phyloP scores from a whole-genome alignment of 139 green algal genomes.

The Closterium sp. region DNA sequence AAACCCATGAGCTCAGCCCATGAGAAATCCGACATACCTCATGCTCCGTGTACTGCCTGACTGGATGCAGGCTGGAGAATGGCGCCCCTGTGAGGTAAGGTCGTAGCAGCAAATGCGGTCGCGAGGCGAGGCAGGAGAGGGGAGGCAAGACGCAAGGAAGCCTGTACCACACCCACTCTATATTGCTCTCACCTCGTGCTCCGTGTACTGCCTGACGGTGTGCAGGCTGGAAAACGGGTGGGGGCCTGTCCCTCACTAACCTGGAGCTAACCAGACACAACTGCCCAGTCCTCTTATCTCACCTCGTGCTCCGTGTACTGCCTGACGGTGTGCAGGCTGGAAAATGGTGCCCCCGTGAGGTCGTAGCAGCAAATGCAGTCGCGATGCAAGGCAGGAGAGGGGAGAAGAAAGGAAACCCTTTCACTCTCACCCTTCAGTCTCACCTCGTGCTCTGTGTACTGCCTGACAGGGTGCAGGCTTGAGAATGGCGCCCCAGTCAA shows the following conservation, averaged over 20 bases:
- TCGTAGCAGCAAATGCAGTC: conserved; percentile 45
- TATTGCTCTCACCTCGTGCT: conserved; percentile 31
- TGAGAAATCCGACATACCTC: no score
- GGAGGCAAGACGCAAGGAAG: no score
- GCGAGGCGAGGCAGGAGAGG: no score
- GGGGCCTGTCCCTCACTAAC: no score
- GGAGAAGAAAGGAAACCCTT: no score
- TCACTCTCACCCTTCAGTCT: neutral
- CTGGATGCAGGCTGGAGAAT: conserved; percentile 20
- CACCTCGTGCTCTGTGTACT: conserved; percentile 50
- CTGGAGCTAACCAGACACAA: no score
- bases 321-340: conserved; percentile 20
- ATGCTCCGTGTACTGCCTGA: conserved; percentile 24
- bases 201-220: conserved; percentile 29
- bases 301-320: conserved; percentile 48
- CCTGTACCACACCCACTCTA: no score
- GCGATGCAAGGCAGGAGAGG: neutral
- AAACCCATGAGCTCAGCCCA: no score
- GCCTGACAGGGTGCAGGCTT: conserved; percentile 20
- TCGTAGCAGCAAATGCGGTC: neutral
- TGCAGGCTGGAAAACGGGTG: neutral
- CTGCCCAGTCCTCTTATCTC: neutral
- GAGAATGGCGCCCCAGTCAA: neutral
- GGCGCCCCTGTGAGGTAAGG: neutral
- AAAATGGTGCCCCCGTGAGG: neutral